Evolutionary conservation across 495 filamentous ascomycete genomes (phyloP).

Genomic region (Penicillium alfredii): DNA sequence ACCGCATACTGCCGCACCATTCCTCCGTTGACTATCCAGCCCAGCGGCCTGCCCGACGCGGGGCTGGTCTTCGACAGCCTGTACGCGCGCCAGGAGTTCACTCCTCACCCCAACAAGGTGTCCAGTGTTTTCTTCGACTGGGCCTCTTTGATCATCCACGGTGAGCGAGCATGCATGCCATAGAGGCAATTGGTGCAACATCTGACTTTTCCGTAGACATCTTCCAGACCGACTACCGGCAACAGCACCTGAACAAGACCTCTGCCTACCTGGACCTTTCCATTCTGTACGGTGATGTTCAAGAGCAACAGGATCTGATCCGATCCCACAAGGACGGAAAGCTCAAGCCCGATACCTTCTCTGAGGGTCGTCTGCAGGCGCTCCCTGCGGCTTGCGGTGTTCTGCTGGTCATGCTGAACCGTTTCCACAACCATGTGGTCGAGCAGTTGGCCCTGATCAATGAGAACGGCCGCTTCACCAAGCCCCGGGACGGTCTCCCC

Average conservation of each 20-base stretch:
- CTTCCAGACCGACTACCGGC: slow-evolving; percentile 52
- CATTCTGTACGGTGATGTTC: slow-evolving; percentile 51
- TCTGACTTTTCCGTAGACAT: slow-evolving; percentile 32
- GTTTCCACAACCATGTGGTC: slow-evolving; percentile 76
- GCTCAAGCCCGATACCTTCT: slow-evolving; percentile 54
- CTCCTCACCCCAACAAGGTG: slow-evolving; percentile 51
- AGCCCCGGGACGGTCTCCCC: slow-evolving; percentile 43
- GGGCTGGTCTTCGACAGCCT: slow-evolving; percentile 50
- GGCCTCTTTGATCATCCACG: slow-evolving; percentile 53
- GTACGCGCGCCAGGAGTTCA: slow-evolving; percentile 48
- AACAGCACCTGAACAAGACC: slow-evolving; percentile 49
- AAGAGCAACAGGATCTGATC: slow-evolving; percentile 50
- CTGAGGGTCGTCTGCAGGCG: slow-evolving; percentile 48
- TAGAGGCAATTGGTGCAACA: too few species aligned
- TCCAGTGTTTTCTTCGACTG: slow-evolving; percentile 56
- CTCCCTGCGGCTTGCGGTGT: slow-evolving; percentile 54
- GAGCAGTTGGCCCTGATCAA: slow-evolving; percentile 64
- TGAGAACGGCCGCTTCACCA: slow-evolving; percentile 63
- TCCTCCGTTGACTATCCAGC: slow-evolving; percentile 45
- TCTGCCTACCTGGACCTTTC: slow-evolving; percentile 56
- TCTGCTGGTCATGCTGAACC: slow-evolving; percentile 51
- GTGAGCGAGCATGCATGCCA: too few species aligned
- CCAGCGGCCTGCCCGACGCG: slow-evolving; percentile 47
- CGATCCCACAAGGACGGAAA: slow-evolving; percentile 52
- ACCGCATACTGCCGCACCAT: slow-evolving; percentile 52